Evolutionary conservation across 306 rosid species (phyloP).

Genomic region (Medicago truncatula): MtrunA17r5.0-ANR NC_053048.1:39161501-39162000

Average conservation of each 20-base stretch:
- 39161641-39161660: slow-evolving; percentile 96
- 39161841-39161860: slow-evolving; percentile 12
- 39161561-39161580: slow-evolving; percentile 14
- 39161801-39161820: slow-evolving; percentile 8
- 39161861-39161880: neutral
- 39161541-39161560: slow-evolving; percentile 32
- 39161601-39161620: slow-evolving; percentile 73
- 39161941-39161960: too few species aligned
- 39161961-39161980: too few species aligned
- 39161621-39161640: slow-evolving; percentile 84
- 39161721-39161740: slow-evolving; percentile 19
- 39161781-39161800: neutral
- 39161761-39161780: slow-evolving; percentile 22
- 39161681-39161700: slow-evolving; percentile 60
- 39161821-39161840: neutral
- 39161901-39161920: slow-evolving; percentile 33
- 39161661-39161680: slow-evolving; percentile 84
- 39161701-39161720: slow-evolving; percentile 47
- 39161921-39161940: neutral
- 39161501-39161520: slow-evolving; percentile 14
- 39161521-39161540: slow-evolving; percentile 30
- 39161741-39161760: slow-evolving; percentile 4
- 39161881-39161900: slow-evolving; percentile 8
- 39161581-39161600: slow-evolving; percentile 69
- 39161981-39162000: neutral